Base-by-base conservation (phyloP, 495 filamentous ascomycete genomes). In the Penicillium waksmanii region DNA sequence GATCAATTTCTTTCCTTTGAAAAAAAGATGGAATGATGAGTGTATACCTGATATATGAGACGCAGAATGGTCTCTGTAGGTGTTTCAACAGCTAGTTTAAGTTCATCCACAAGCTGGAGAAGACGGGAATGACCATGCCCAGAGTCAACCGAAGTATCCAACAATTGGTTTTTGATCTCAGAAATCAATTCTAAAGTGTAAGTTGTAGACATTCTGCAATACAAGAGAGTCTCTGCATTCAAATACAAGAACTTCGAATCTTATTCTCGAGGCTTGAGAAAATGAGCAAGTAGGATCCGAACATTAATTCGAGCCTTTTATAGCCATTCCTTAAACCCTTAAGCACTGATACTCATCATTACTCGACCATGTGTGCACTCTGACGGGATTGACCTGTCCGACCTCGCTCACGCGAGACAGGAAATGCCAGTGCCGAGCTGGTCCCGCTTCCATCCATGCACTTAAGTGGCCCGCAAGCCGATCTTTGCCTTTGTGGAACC, bases 1-100 rank as follows among this genome's bases (percentile, higher is more conserved):
- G n/a, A n/a, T 15, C 13, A 21, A n/a, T 23, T 2, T 13, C 38
- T 42, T 35, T 38, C n/a, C 27, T 23, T 23, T 31, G 3, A 31
- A 1, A 31, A 0, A 9, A 0, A 1, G 27, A 4, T 8, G 15
- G 17, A 3, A 9, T 40, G 23, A 25, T 36, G 12, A 33, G 49
- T 9, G n/a, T 10, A 27, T 27, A 62, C 60, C 43, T 63, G 60
- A 35, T 63, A 63, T 13, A 63, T 63, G 21, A 63, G 40, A 0
- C 60, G 50, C 2, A 63, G 51, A 44, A 63, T 52, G 0, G 60
- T 63, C 25, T 63, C 60, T 19, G 60, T 63, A 4, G 60, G 60
- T 46, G 60, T 63, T 13, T 63, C 60, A 36, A 63, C 36, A 6
- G 51, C 51, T 15, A 63, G 25, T 44, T 58, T 63, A 11, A 63